These are phyloP conservation scores for Fusarium verrucosum DNA, from an alignment of 2,329 filamentous ascomycete species.

Conservation along the genomic window DNA sequence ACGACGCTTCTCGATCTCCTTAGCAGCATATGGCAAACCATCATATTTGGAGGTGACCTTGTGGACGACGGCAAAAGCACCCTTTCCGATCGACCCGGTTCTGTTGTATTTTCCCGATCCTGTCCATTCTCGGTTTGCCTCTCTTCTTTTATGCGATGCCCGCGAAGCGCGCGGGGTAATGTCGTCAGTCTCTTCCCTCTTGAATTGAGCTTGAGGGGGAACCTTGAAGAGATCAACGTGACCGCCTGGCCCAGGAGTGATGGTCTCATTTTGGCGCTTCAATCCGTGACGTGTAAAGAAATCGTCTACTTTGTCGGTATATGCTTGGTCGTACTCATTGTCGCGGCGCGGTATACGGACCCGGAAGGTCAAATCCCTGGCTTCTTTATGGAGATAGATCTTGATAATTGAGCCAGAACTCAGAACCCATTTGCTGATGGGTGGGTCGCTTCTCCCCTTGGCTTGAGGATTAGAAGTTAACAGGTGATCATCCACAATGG, in stretches of 20 bases:
- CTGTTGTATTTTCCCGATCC: constrained; percentile 88
- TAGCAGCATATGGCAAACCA: constrained; percentile 86
- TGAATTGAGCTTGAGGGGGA: constrained; percentile 36
- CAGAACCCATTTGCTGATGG: constrained; percentile 66
- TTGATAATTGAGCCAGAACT: constrained; percentile 77
- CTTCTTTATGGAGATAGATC: constrained; percentile 65
- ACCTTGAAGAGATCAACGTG: constrained; percentile 52
- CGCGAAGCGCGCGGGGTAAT: constrained; percentile 17
- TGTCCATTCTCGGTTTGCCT: constrained; percentile 72
- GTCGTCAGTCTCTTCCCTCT: constrained; percentile 37
- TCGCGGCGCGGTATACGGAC: constrained; percentile 84
- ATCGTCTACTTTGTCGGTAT: constrained; percentile 72
- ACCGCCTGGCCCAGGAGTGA: constrained; percentile 59
- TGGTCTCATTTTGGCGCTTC: constrained; percentile 54
- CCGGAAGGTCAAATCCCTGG: constrained; percentile 77
- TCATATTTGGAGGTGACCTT: constrained; percentile 87
- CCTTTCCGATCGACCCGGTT: constrained; percentile 83
- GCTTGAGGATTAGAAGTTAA: constrained; percentile 59
- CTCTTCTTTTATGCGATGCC: constrained; percentile 41
- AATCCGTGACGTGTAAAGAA: constrained; percentile 64
- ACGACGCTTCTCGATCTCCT: constrained; percentile 90
- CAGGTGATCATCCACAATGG: constrained; percentile 78
- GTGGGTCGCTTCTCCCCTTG: constrained; percentile 49
- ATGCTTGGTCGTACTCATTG: constrained; percentile 70
- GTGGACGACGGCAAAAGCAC: constrained; percentile 94